A percentile compares a stretch with the other conserved stretches of the same genome.
phyloP scores from a whole-genome alignment of 805 yeast genomes.

The Teunomyces atbi region DNA sequence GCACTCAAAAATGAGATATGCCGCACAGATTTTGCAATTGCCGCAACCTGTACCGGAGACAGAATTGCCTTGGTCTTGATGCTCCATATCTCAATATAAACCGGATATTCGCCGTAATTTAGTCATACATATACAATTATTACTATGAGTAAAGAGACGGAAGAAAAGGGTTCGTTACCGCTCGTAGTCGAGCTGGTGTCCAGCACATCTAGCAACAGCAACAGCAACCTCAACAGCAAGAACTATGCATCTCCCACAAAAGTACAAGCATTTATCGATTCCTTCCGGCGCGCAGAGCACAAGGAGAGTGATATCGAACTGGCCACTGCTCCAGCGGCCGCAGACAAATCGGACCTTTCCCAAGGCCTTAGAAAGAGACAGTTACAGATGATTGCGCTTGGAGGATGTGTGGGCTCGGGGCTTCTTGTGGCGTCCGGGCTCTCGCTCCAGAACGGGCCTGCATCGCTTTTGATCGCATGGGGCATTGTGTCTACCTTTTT shows the following conservation, averaged over 20 bases:
- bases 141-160: not conserved
- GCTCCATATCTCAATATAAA: not conserved
- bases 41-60: conserved; percentile 4
- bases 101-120: too few species aligned
- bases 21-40: conserved; percentile 1
- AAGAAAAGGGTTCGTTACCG: not conserved
- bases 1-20: not conserved
- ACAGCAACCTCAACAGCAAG: too few species aligned
- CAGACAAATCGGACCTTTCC: conserved; percentile 13
- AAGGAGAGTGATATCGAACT: conserved; percentile 9
- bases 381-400: conserved; percentile 39
- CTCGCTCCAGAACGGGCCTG: conserved; percentile 36
- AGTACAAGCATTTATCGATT: conserved; percentile 27
- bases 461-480: conserved; percentile 37
- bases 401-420: conserved; percentile 44
- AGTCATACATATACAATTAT: too few species aligned
- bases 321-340: conserved; percentile 2
- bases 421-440: conserved; percentile 39
- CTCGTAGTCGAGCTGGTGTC: not conserved
- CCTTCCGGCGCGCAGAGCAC: conserved; percentile 29
- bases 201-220: not conserved
- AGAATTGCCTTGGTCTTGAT: not conserved
- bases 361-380: conserved; percentile 30
- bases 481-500: conserved; percentile 38
- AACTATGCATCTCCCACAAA: not conserved